Evolutionary conservation across 176 grass and related monocot genomes (phyloP).

Genomic region (Raddia guianensis): DNA sequence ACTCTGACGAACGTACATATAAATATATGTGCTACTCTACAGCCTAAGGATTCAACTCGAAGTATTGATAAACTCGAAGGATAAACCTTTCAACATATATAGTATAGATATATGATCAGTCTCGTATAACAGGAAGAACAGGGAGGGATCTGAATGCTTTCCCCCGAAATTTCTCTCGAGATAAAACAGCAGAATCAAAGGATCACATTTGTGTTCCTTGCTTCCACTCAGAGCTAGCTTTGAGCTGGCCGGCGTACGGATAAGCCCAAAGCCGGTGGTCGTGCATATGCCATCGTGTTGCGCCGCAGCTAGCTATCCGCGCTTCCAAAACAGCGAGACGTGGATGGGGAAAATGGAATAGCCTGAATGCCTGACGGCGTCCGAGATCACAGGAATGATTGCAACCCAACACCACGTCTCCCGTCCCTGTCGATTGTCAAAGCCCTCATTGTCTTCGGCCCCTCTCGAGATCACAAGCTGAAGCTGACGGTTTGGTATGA

Average conservation of each 20-base stretch:
- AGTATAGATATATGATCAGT: not conserved
- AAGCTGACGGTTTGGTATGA: not conserved
- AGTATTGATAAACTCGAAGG: not conserved
- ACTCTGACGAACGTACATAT: not conserved
- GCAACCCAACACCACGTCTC: conserved; percentile 23
- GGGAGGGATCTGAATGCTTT: not conserved
- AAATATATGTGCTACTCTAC: not conserved
- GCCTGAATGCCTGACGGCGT: not conserved
- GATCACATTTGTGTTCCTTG: not conserved
- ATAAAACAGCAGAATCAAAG: not conserved
- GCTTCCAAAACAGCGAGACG: not conserved
- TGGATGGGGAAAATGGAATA: not conserved
- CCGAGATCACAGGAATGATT: conserved; percentile 38
- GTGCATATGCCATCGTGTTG: not conserved
- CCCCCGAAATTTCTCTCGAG: not conserved
- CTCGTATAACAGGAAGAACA: not conserved
- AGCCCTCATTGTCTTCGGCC: conserved; percentile 26
- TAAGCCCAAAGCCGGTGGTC: not conserved
- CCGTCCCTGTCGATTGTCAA: conserved; percentile 44
- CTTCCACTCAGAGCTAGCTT: not conserved
- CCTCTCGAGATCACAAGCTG: conserved; percentile 38
- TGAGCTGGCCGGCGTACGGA: conserved; percentile 7
- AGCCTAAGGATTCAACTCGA: not conserved
- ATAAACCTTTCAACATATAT: not conserved
- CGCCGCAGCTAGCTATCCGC: not conserved